Evolutionary conservation across 768 basidiomycete species (phyloP), one percentile per base, ranked within the genome.

Genomic region (Suillus weaverae): DNA sequence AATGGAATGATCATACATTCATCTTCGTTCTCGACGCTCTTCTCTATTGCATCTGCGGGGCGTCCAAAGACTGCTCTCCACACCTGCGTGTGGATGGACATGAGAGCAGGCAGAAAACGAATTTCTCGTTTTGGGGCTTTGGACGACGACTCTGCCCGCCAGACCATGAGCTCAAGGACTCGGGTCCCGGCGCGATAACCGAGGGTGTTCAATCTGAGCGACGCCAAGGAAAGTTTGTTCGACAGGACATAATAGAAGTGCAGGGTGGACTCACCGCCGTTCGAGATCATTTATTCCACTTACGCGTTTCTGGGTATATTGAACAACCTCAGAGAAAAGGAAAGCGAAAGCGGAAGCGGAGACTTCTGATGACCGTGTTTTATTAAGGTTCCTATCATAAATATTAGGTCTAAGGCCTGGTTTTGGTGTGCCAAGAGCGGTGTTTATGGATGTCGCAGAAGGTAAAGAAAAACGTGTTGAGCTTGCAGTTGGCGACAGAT

Each of bases 231-330:
- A 7, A 13, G 54, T 66, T 36, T 48, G n/a, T 18, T 61, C 33
- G 30, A n/a, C 32, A 53, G 14, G 13, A 44, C 57, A 59, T 59
- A 6, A 18, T 39, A 11, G 26, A 48, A 20, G 56, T 26, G 32
- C 20, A 59, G 5, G 18, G 26, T 33, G 30, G 20, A 74, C 85
- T 64, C 61, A 95, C 96, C 93, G 89, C 70, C 91, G 86, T 78
- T 99, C 97, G 66, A 99, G 83, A 77, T 99, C 97, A 74, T 93
- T 91, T 67, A 99, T 95, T 8, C 96, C 97, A 70, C 86, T 87
- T 60, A 98, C 97, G 61, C 95, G 87, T 72, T 94, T 95, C 79
- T 99, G 97, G 1, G 94, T 97, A 78, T 99, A 99, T 76, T 95
- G 91, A 2, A 99, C 90, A 14, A 95, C 82, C 78, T 99, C 96